phyloP scores from a whole-genome alignment of 352 stramenopile species.

The Bremia lactucae region DNA sequence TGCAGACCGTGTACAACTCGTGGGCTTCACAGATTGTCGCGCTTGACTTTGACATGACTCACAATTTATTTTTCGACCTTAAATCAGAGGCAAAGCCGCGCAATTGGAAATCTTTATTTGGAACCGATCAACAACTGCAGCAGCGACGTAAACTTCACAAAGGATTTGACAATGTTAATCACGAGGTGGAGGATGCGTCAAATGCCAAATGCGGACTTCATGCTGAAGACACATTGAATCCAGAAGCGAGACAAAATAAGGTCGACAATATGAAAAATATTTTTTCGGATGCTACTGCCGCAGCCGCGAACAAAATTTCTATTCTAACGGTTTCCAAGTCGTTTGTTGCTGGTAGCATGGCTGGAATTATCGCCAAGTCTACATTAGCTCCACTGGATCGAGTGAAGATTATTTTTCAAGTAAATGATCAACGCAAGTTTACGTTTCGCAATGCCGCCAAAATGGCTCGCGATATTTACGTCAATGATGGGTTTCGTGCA shows the following conservation, averaged over 20 bases:
- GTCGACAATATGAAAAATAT: neutral
- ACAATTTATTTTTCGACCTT: conserved; percentile 58
- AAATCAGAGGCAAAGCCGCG: conserved; percentile 25
- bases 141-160: conserved; percentile 10
- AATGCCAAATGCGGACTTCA: conserved; percentile 12
- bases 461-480: conserved; percentile 55
- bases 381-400: conserved; percentile 62
- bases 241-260: conserved; percentile 2
- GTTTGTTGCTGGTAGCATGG: conserved; percentile 61
- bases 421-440: conserved; percentile 60
- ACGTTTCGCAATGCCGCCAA: conserved; percentile 59
- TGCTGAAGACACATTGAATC: conserved; percentile 12
- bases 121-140: conserved; percentile 27
- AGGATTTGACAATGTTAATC: conserved; percentile 3
- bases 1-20: conserved; percentile 69
- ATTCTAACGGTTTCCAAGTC: conserved; percentile 72
- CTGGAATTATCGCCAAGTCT: conserved; percentile 72
- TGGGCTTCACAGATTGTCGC: conserved; percentile 63
- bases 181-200: conserved; percentile 18
- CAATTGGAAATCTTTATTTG: conserved; percentile 22
- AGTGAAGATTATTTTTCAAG: conserved; percentile 83
- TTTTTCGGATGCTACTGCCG: conserved; percentile 8
- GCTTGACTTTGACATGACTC: conserved; percentile 57
- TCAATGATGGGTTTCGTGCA: conserved; percentile 53
- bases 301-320: conserved; percentile 23